A percentile compares a stretch with the other conserved stretches of the same genome.
Evolutionary conservation across 2,329 filamentous ascomycete species (phyloP).

Genomic region (Macrophomina pseudophaseolina): DNA sequence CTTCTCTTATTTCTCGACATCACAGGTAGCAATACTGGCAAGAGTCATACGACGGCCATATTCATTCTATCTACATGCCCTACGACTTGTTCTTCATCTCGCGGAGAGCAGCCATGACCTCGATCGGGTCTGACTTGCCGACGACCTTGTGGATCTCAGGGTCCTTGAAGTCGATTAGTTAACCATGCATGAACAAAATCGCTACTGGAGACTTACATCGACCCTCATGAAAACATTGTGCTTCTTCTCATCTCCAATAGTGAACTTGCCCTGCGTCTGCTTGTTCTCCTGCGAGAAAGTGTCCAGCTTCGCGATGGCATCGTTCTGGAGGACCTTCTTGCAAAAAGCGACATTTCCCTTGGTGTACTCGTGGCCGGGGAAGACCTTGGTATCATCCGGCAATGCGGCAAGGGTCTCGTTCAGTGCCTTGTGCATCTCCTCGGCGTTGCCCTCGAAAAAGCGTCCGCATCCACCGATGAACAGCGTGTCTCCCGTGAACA

Average conservation of each 20-base stretch:
- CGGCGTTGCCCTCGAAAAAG: slow-evolving; percentile 91
- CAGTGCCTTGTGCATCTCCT: slow-evolving; percentile 86
- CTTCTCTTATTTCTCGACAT: neutral
- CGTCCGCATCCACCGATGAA: slow-evolving; percentile 95
- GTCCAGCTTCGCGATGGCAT: slow-evolving; percentile 74
- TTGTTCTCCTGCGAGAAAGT: slow-evolving; percentile 78
- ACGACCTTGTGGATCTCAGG: slow-evolving; percentile 83
- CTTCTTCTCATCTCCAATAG: slow-evolving; percentile 94
- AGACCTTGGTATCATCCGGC: slow-evolving; percentile 91
- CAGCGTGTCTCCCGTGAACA: slow-evolving; percentile 95
- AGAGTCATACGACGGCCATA: neutral
- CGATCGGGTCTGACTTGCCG: slow-evolving; percentile 77
- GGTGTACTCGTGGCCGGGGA: slow-evolving; percentile 97
- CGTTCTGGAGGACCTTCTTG: slow-evolving; percentile 73
- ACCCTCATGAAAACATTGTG: slow-evolving; percentile 98
- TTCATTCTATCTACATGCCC: neutral
- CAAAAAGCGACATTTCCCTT: slow-evolving; percentile 93
- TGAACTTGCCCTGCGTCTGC: slow-evolving; percentile 94
- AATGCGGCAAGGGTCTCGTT: slow-evolving; percentile 82
- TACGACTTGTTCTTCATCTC: slow-evolving; percentile 78
- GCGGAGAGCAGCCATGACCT: slow-evolving; percentile 83
- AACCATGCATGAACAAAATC: neutral
- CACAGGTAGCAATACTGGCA: no score
- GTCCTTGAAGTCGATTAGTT: slow-evolving; percentile 58
- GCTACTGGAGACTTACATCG: slow-evolving; percentile 31